A percentile compares a stretch with the other conserved stretches of the same genome.
These are phyloP conservation scores for Penicillium subrubescens DNA, from an alignment of 495 filamentous ascomycete species.

Conservation along the genomic window DNA sequence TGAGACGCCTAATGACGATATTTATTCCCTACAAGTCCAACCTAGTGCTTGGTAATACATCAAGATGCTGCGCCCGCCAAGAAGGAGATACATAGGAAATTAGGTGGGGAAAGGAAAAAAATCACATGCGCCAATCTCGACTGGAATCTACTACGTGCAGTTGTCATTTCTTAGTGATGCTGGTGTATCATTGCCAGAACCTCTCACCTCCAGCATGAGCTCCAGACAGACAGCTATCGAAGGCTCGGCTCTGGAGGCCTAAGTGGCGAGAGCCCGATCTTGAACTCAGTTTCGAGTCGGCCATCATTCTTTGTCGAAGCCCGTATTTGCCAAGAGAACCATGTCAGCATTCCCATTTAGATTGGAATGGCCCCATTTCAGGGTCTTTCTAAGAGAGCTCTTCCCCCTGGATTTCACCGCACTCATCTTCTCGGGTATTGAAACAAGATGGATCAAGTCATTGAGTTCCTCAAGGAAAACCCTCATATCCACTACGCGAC, in stretches of 20 bases:
- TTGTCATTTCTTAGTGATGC: too few species aligned
- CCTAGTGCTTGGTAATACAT: not conserved
- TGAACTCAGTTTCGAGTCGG: not conserved
- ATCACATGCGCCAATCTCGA: not conserved
- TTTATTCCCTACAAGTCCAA: not conserved
- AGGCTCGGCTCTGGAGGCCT: too few species aligned
- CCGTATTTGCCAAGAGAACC: not conserved
- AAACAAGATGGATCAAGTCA: conserved; percentile 17
- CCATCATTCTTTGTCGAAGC: not conserved
- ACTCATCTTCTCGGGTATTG: not conserved
- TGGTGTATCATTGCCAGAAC: too few species aligned
- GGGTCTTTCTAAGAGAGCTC: not conserved
- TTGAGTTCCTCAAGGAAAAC: conserved; percentile 12
- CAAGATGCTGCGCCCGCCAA: not conserved
- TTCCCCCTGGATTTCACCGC: not conserved
- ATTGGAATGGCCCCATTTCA: not conserved
- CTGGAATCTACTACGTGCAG: not conserved
- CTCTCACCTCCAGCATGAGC: too few species aligned
- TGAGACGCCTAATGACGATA: not conserved
- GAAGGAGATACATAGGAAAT: not conserved
- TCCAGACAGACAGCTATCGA: too few species aligned
- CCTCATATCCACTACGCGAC: conserved; percentile 14
- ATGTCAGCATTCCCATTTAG: not conserved
- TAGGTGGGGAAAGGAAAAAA: not conserved
- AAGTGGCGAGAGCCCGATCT: not conserved